Conservation (phyloP, 1,139 yeast species). For the Taiozyma sp. region DNA sequence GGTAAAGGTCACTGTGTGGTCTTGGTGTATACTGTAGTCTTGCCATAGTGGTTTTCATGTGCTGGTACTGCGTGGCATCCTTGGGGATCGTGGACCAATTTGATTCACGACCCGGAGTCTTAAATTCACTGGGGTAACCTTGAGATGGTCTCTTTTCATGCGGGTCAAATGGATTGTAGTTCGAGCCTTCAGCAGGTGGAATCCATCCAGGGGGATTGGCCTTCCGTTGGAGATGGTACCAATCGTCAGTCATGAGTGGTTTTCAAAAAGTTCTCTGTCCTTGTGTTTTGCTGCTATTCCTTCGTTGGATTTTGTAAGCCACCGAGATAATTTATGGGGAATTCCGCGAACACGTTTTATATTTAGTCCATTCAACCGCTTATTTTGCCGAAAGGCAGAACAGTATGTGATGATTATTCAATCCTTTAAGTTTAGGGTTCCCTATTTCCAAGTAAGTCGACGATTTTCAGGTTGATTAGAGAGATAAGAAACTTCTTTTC, state of each 20-base stretch:
- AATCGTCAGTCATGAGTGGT: conserved; percentile 2
- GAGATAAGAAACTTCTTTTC: too few species aligned
- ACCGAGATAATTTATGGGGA: too few species aligned
- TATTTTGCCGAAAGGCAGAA: conserved; percentile 15
- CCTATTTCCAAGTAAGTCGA: too few species aligned
- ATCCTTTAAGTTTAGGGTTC: too few species aligned
- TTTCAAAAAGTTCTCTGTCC: too few species aligned
- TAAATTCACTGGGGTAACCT: conserved; percentile 80
- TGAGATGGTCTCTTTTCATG: conserved; percentile 70
- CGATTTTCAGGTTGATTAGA: too few species aligned
- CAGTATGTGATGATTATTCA: too few species aligned
- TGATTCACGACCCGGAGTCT: conserved; percentile 48
- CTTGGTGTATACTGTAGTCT: conserved; percentile 73
- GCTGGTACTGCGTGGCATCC: conserved; percentile 63
- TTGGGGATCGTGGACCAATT: conserved; percentile 58
- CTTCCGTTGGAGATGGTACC: conserved; percentile 39
- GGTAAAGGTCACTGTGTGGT: conserved; percentile 67
- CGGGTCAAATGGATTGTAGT: conserved; percentile 78
- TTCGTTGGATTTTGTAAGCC: too few species aligned
- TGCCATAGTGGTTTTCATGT: conserved; percentile 69
- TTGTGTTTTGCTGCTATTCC: too few species aligned
- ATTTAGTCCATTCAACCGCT: neutral
- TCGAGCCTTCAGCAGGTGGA: conserved; percentile 49
- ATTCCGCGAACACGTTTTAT: neutral
- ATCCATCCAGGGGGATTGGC: conserved; percentile 84